Evolutionary conservation across 2,329 filamentous ascomycete species (phyloP), one percentile per base, ranked within the genome.

Genomic region (Trichoderma hamatum): DNA sequence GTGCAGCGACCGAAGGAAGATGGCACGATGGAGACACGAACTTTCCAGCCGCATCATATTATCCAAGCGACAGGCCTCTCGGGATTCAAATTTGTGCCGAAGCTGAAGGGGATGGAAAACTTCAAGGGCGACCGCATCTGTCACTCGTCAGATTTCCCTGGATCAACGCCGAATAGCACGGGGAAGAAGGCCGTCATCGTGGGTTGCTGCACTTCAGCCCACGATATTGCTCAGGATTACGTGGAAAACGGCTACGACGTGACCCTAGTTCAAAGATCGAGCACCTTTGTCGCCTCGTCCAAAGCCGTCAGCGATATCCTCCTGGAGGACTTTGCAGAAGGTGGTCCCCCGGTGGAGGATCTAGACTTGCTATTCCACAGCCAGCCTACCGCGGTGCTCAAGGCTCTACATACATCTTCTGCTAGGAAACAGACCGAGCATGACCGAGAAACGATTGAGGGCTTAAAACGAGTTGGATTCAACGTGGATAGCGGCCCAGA

Each of bases 161-260:
- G 88, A 0, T 86, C 88, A 0, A 76, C 78, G 3, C 76, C 82
- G 0, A 75, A 82, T 2, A 78, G 81, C 16, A 77, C 81, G 21
- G 84, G 84, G 1, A 89, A 88, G 75, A 89, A 86, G 70, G 89
- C 87, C 0, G 79, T 92, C 1, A 85, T 93, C 0, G 82, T 92
- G 0, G 90, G 90, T 1, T 88, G 86, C 1, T 90, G 89, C 76
- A 92, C 91, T 77, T 90, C 88, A 0, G 88, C 83, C 6, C 88
- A 91, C 72, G 90, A 92, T 71, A 92, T 92, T 67, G 86, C 88
- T 0, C 89, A 91, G 68, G 88, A 92, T 71, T 91, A 85, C 73
- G 83, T 86, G 43, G 89, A 91, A 72, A 87, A 88, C 61, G 90
- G 90, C 0, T 89, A 89, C 71, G 81, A 87, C 3, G 86, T 92